Evolutionary conservation across 441 rosid species (phyloP), one percentile per base, ranked within the genome.

Genomic region (Mallotus repandus): DNA sequence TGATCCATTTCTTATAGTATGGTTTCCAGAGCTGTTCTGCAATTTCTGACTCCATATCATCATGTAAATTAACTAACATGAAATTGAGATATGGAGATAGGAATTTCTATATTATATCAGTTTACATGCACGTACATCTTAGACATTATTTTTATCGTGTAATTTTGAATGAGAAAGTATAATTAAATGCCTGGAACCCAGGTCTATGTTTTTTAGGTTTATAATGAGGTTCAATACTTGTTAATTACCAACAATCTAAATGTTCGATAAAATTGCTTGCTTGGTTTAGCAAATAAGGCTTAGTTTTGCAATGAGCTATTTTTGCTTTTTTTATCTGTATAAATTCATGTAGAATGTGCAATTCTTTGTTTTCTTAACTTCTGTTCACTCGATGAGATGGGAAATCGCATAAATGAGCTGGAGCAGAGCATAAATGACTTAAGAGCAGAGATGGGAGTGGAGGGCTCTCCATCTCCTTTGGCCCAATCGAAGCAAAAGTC

Each of bases 321-420:
- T 25, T 25, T 49, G 62, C 72, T 38, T 76, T 25, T 21, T 65
- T 62, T 72, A 2, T 25, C 29, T 19, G 41, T 55, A 57, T n/a
- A 9, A 53, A 12, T 3, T 68, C 41, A 46, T 50, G 57, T 13
- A 29, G 63, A 71, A 10, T 70, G 25, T 55, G 46, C n/a, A 19
- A 14, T 69, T 73, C 18, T 4, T 77, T 55, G 59, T 74, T 81
- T 81, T 63, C 94, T 89, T 85, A 73, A 88, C 91, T 81, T 57
- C 81, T 14, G 72, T 69, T 78, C 82, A 89, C 96, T 89, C 43
- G 93, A 90, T 79, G 90, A 89, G 69, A 88, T 87, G 93, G 93
- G 93, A 68, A 70, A 43, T 82, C 84, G 89, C 67, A 85, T 86
- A 76, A 85, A 90, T 32, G 93, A 90, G 71, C 78, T 88, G 90